Conservation (phyloP, 139 green algal species). For the Chlamydomonas sphaeroides region DNA sequence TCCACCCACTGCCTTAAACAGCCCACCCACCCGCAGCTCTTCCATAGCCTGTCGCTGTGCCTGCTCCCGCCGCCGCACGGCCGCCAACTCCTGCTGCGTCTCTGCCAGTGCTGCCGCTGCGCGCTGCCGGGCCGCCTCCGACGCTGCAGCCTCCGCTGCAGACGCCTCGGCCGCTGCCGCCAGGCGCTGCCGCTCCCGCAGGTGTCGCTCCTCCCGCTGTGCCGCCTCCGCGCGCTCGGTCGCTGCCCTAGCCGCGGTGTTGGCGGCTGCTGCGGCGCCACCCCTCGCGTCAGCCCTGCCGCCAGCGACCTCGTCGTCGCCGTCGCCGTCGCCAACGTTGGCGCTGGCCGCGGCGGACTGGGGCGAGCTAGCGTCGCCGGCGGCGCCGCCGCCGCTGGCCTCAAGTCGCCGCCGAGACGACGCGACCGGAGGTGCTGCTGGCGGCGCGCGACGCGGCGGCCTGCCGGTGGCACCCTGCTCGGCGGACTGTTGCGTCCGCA, state of each 20-base stretch:
- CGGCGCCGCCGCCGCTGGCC: no score
- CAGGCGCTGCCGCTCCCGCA: neutral
- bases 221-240: neutral
- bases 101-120: conserved; percentile 7
- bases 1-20: no score
- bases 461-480: no score
- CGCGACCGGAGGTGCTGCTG: no score
- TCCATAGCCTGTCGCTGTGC: conserved; percentile 8
- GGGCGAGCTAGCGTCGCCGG: no score
- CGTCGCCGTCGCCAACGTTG: no score
- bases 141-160: neutral
- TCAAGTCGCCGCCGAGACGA: no score
- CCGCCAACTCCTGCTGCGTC: neutral
- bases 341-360: no score
- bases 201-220: neutral
- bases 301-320: no score
- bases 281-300: neutral
- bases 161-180: neutral
- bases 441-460: no score
- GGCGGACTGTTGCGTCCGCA: neutral
- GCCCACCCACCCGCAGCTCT: conserved; percentile 8
- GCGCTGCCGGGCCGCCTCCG: neutral
- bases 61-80: conserved; percentile 1
- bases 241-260: neutral
- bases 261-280: neutral